Evolutionary conservation across 352 stramenopile genomes (phyloP).

Genomic region (Blastocystis sp.): DNA sequence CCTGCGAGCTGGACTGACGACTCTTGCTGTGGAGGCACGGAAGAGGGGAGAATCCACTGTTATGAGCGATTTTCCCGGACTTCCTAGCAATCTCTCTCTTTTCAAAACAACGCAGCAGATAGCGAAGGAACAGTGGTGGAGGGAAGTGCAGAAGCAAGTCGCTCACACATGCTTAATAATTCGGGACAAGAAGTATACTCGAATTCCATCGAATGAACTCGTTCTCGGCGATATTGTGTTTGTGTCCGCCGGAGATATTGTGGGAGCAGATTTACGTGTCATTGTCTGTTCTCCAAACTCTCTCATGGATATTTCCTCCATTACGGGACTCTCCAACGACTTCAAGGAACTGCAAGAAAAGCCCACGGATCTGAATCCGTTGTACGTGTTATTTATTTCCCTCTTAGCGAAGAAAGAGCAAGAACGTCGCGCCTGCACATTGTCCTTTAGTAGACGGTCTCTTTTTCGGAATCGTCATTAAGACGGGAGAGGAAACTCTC

Average conservation of each 20-base stretch:
- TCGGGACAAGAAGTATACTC: conserved; percentile 36
- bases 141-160: neutral
- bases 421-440: conserved; percentile 19
- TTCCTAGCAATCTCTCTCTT: neutral
- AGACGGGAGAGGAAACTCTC: neutral
- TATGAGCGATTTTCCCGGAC: conserved; percentile 37
- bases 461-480: conserved; percentile 32
- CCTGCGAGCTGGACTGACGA: conserved; percentile 21
- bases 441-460: neutral
- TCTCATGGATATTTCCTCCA: neutral
- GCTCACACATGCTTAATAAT: conserved; percentile 13
- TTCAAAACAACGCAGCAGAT: neutral
- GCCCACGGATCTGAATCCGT: conserved; percentile 1
- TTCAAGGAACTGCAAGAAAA: conserved; percentile 19
- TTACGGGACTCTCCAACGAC: neutral
- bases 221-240: conserved; percentile 40
- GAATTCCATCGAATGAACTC: neutral
- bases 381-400: neutral
- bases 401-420: neutral
- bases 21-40: neutral
- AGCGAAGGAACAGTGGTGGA: conserved; percentile 3
- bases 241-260: conserved; percentile 14
- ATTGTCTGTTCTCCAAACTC: conserved; percentile 2
- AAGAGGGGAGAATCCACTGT: neutral
- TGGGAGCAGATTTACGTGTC: neutral